Evolutionary conservation across 345 rosid species (phyloP), one percentile per base, ranked within the genome.

Genomic region (Trapa incisa): DNA sequence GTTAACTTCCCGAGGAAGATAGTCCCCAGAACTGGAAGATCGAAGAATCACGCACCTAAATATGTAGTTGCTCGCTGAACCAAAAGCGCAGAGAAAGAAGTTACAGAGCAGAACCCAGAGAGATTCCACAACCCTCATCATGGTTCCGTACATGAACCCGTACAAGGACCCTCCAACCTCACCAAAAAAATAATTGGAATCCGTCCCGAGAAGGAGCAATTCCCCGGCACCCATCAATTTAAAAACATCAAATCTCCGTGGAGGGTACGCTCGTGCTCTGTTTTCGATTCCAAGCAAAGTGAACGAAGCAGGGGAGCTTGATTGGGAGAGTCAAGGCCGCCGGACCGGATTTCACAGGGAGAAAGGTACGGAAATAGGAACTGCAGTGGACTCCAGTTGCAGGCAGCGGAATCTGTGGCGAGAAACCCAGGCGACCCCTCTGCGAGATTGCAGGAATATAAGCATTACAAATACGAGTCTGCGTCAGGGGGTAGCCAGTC

Each of bases 31-130:
- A 57, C 47, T 47, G 29, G 57, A 65, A 37, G 22, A 54, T 54
- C 29, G 5, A 39, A 39, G 0, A 15, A 52, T 0, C 2, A 32
- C 65, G 53, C 75, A 87, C 96, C 90, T 76, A 79, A 77, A 75
- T 60, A 84, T 3, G 47, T 45, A 45, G 7, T 13, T 45, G 48
- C 48, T 45, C 48, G 11, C 48, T 6, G 11, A 45, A 45, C 48
- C 48, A 45, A 45, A 45, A 45, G 48, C 13, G 48, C 37, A 76
- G 72, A 76, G 61, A 63, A 80, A 64, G 82, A 73, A 73, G 71
- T 76, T 80, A 76, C 67, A 85, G 74, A 91, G 68, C 69, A 76
- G 80, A 76, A 62, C 77, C 88, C 83, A 78, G 73, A 82, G 73
- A 68, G 77, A 79, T 70, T 72, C 9, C 61, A 77, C 67, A 47